A percentile compares a stretch with the other conserved stretches of the same genome.
Conservation (phyloP, 1,139 yeast genomes). For the Saccharomyces hybrid region DNA sequence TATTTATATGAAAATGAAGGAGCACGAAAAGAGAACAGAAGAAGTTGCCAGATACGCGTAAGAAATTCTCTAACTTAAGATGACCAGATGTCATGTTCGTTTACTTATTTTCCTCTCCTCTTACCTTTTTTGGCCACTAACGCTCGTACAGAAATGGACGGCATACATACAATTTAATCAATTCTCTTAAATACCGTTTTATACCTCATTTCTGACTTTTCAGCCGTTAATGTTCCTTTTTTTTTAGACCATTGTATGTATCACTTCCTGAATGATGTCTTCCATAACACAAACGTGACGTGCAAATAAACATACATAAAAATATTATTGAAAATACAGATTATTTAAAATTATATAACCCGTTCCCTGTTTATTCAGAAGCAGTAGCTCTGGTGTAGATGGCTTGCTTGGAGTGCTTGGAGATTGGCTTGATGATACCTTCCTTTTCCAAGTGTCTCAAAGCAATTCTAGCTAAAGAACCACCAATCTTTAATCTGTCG, state of each 20-base stretch:
- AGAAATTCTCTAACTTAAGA: not conserved
- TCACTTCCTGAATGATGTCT: not conserved
- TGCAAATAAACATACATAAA: constrained; percentile 71
- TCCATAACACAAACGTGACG: not conserved
- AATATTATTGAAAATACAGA: constrained; percentile 96
- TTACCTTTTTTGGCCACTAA: not conserved
- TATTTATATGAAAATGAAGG: constrained; percentile 22
- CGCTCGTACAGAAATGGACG: not conserved
- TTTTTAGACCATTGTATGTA: not conserved
- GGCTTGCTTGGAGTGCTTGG: constrained; percentile 93
- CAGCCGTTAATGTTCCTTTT: not conserved
- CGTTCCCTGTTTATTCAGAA: constrained; percentile 43
- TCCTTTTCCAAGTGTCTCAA: constrained; percentile 91
- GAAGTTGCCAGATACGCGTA: constrained; percentile 11
- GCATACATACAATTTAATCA: not conserved
- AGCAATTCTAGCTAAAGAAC: constrained; percentile 98
- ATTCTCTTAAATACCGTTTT: not conserved
- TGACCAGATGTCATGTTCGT: not conserved
- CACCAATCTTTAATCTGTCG: constrained; percentile 99
- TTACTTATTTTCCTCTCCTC: not conserved
- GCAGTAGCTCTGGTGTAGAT: constrained; percentile 83
- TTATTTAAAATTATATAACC: constrained; percentile 49
- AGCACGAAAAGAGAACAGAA: constrained; percentile 17
- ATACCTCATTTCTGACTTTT: not conserved
- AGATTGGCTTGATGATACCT: constrained; percentile 92